Evolutionary conservation across 106 monocot genomes (phyloP).

Genomic region (Acanthochlamys bracteata): DNA sequence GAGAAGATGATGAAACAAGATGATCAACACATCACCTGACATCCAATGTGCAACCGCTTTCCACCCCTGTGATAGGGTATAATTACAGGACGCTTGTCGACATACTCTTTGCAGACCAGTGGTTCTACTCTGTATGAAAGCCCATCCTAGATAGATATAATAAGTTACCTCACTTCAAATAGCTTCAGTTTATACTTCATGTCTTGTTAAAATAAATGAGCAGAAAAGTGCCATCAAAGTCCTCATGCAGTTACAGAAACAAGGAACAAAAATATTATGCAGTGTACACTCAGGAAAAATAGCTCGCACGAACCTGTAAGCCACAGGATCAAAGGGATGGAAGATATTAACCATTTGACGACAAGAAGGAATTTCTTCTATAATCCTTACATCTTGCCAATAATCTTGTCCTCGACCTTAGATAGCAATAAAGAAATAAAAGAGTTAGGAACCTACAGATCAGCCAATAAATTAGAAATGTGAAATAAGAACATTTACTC

Average conservation of each 20-base stretch:
- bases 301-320: slow-evolving; percentile 77
- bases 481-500: no score
- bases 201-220: no score
- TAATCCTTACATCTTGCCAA: slow-evolving; percentile 83
- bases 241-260: no score
- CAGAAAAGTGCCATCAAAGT: no score
- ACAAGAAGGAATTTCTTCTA: slow-evolving; percentile 89
- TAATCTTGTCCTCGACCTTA: slow-evolving; percentile 82
- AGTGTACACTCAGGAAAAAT: no score
- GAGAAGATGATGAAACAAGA: no score
- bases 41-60: slow-evolving; percentile 84
- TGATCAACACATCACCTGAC: slow-evolving; percentile 43
- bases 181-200: no score
- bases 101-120: slow-evolving; percentile 82
- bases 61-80: slow-evolving; percentile 97
- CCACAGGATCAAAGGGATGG: slow-evolving; percentile 99
- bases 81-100: slow-evolving; percentile 69
- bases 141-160: slow-evolving; percentile 30
- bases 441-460: not conserved
- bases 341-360: slow-evolving; percentile 95
- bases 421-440: slow-evolving; percentile 4
- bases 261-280: no score
- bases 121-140: slow-evolving; percentile 94
- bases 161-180: slow-evolving; percentile 23
- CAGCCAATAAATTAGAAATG: no score